Percentiles rank a stretch among this genome's conserved stretches.
Evolutionary conservation across 768 basidiomycete species (phyloP).

Genomic region (Panellus pusillus): DNA sequence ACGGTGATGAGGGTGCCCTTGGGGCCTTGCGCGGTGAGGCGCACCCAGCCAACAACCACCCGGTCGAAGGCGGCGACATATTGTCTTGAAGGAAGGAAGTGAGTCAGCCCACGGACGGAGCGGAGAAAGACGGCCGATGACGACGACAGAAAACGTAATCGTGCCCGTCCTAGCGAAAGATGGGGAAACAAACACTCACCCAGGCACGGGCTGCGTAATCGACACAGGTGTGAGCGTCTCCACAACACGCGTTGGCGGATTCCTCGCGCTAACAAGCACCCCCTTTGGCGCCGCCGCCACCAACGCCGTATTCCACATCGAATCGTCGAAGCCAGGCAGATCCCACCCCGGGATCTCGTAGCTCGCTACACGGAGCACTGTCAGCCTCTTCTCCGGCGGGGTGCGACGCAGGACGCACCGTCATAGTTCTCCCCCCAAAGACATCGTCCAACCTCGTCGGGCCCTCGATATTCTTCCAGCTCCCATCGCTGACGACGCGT

Average conservation of each 20-base stretch:
- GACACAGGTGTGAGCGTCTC: slow-evolving; percentile 24
- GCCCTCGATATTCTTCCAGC: slow-evolving; percentile 28
- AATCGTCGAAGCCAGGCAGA: slow-evolving; percentile 20
- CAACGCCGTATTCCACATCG: slow-evolving; percentile 24
- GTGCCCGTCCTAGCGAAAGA: too few relatives aligned
- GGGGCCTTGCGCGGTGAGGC: slow-evolving; percentile 26
- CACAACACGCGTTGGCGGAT: slow-evolving; percentile 27
- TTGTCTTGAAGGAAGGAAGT: slow-evolving; percentile 3
- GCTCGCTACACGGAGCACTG: slow-evolving; percentile 17
- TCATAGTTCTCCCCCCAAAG: slow-evolving; percentile 32
- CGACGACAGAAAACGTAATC: neutral
- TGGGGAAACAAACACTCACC: slow-evolving; percentile 5
- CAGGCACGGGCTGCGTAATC: slow-evolving; percentile 26
- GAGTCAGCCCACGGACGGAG: too few relatives aligned
- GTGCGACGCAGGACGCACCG: slow-evolving; percentile 19
- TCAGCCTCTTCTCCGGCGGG: neutral
- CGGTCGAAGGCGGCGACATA: slow-evolving; percentile 29
- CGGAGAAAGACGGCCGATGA: neutral
- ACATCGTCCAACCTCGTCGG: slow-evolving; percentile 31
- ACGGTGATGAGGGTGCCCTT: slow-evolving; percentile 27
- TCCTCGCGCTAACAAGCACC: slow-evolving; percentile 23
- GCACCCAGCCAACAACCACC: slow-evolving; percentile 30
- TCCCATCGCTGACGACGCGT: slow-evolving; percentile 21
- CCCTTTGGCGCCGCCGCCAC: slow-evolving; percentile 24
- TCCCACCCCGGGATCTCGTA: slow-evolving; percentile 25